Conservation (phyloP, 2,329 filamentous ascomycete species). For the Calonectria crousiana region DNA sequence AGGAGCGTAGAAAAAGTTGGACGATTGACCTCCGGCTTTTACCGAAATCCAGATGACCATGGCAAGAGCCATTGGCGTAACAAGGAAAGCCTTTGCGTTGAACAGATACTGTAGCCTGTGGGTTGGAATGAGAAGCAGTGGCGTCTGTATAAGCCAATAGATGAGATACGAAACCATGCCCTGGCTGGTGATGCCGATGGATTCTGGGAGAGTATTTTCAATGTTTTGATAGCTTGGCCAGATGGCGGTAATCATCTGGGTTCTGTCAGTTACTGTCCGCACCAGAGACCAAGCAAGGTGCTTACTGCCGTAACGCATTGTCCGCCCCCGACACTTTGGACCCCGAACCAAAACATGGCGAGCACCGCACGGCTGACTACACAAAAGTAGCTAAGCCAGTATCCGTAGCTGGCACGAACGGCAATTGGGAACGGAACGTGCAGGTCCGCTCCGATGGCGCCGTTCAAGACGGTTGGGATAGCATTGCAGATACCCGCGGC, state of each 20-base stretch:
- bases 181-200: slow-evolving; percentile 49
- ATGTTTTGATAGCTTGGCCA: slow-evolving; percentile 53
- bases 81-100: slow-evolving; percentile 47
- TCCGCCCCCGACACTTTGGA: slow-evolving; percentile 50
- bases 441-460: slow-evolving; percentile 47
- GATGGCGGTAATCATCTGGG: slow-evolving; percentile 51
- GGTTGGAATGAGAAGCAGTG: slow-evolving; percentile 53
- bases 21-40: slow-evolving; percentile 25
- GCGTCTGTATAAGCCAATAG: slow-evolving; percentile 61
- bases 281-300: no score
- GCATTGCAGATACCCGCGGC: slow-evolving; percentile 60
- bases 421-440: slow-evolving; percentile 50
- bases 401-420: slow-evolving; percentile 43
- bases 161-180: slow-evolving; percentile 58
- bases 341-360: slow-evolving; percentile 46
- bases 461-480: slow-evolving; percentile 60
- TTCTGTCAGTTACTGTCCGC: not conserved
- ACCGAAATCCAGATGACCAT: slow-evolving; percentile 46
- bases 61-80: slow-evolving; percentile 31
- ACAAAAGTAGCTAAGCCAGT: slow-evolving; percentile 48
- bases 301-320: slow-evolving; percentile 13
- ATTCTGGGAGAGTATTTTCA: slow-evolving; percentile 53
- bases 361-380: slow-evolving; percentile 47
- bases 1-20: slow-evolving; percentile 36
- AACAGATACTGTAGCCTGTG: slow-evolving; percentile 52